Percentiles rank a stretch among this genome's conserved stretches.
phyloP scores from a whole-genome alignment of 192 early-diverging fungal species.

The Coemansia sp. region DNA sequence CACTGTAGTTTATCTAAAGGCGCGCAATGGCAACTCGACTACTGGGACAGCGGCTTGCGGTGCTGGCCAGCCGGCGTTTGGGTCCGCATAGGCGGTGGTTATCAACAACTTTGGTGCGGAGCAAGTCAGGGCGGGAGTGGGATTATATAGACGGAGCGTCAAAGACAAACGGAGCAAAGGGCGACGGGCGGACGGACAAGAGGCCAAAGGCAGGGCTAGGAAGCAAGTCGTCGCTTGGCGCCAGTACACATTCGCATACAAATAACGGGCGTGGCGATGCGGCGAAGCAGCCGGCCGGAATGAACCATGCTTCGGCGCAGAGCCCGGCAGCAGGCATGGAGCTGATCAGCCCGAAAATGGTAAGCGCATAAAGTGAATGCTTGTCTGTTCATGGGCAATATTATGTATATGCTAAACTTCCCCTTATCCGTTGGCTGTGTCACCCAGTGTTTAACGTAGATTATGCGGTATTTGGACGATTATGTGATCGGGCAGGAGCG shows the following conservation, averaged over 20 bases:
- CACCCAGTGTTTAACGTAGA: conserved; percentile 46
- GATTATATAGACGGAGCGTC: conserved; percentile 45
- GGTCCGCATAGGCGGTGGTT: neutral
- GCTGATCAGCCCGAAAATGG: conserved; percentile 50
- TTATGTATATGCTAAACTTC: too few species aligned
- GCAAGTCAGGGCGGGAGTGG: conserved; percentile 50
- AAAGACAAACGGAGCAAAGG: neutral
- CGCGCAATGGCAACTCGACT: conserved; percentile 28
- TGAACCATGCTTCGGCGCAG: conserved; percentile 5
- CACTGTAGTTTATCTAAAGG: neutral
- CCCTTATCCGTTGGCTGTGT: neutral
- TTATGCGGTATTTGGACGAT: conserved; percentile 77
- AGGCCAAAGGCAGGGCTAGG: neutral
- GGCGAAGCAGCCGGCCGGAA: conserved; percentile 7
- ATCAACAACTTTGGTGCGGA: neutral
- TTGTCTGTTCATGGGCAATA: neutral
- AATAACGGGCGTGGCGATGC: conserved; percentile 18
- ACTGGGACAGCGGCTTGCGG: conserved; percentile 16
- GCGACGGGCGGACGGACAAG: neutral
- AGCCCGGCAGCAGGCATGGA: conserved; percentile 30
- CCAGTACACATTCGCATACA: conserved; percentile 15
- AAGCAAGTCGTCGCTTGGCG: conserved; percentile 9
- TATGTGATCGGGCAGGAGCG: conserved; percentile 85
- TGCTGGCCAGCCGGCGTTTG: conserved; percentile 4
- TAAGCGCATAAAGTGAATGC: conserved; percentile 14